These are phyloP conservation scores for Quercus berberidifolia DNA, from an alignment of 306 rosid species.

Conservation along the genomic window DNA sequence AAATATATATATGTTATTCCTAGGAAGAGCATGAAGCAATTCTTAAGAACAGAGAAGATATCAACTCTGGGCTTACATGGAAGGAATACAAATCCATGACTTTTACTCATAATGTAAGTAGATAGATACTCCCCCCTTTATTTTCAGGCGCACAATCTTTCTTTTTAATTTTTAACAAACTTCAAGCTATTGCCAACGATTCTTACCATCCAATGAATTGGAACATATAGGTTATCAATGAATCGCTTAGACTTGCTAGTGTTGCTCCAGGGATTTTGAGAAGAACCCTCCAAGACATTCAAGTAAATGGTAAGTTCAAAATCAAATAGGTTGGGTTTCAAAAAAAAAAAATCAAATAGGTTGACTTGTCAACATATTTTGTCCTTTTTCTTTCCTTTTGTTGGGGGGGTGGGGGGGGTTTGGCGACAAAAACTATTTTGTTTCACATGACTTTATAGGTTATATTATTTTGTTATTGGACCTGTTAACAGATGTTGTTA, in stretches of 20 bases:
- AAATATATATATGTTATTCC: no score
- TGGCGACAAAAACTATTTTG: no score
- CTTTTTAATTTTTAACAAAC: background rate
- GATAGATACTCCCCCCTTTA: background rate
- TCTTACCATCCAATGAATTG: background rate
- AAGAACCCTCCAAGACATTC: background rate
- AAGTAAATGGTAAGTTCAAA: background rate
- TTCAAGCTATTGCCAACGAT: background rate
- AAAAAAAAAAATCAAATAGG: background rate
- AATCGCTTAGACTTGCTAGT: background rate
- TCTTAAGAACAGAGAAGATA: no score
- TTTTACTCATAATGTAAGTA: background rate
- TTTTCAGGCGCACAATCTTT: background rate
- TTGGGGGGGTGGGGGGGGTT: no score
- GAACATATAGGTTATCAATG: background rate
- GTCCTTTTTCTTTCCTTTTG: no score
- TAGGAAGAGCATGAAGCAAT: no score
- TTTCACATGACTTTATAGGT: no score
- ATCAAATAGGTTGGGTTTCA: background rate
- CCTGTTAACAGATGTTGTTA: rapidly evolving
- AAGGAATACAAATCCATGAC: background rate
- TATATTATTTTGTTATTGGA: no score
- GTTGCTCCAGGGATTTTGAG: conserved; percentile 3
- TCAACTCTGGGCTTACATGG: no score
- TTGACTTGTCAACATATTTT: no score